These are phyloP conservation scores for Musa itinerans DNA, from an alignment of 176 grass and related monocot species.

Conservation along the genomic window DNA sequence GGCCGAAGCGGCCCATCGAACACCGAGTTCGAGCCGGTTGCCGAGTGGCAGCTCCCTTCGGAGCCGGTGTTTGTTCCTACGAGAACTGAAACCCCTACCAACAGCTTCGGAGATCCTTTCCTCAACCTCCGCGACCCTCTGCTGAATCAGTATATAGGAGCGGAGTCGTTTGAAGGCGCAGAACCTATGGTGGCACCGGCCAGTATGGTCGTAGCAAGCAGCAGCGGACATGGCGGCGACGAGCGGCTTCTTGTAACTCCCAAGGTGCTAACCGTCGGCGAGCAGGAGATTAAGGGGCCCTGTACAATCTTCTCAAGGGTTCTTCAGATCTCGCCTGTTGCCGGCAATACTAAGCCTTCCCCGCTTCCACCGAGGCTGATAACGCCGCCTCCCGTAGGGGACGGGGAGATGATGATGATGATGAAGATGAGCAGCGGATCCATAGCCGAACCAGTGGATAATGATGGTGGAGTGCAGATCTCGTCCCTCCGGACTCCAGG, in stretches of 20 bases:
- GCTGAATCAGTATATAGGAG: slow-evolving; percentile 21
- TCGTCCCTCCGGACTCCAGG: slow-evolving; percentile 31
- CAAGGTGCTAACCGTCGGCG: background rate
- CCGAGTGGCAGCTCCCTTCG: slow-evolving; percentile 31
- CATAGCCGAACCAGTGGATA: slow-evolving; percentile 25
- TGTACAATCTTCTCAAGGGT: slow-evolving; percentile 15
- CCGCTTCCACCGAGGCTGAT: slow-evolving; percentile 38
- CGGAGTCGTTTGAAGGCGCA: slow-evolving; percentile 30
- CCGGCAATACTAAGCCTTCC: slow-evolving; percentile 13
- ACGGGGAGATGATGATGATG: slow-evolving; percentile 14
- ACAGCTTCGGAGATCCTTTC: slow-evolving; percentile 48
- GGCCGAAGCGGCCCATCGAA: slow-evolving; percentile 20
- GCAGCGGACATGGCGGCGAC: slow-evolving; percentile 9
- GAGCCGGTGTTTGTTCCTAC: slow-evolving; percentile 27
- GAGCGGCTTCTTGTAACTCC: slow-evolving; percentile 21
- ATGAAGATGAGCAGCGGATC: slow-evolving; percentile 9
- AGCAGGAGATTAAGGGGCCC: slow-evolving; percentile 17
- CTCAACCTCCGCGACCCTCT: slow-evolving; percentile 47
- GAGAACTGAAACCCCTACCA: slow-evolving; percentile 13
- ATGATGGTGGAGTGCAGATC: slow-evolving; percentile 43
- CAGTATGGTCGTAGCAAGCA: background rate
- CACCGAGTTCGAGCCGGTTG: slow-evolving; percentile 10
- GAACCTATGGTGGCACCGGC: background rate
- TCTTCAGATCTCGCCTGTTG: slow-evolving; percentile 18
- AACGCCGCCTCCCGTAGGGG: slow-evolving; percentile 31